Base-by-base conservation (phyloP, 2,329 filamentous ascomycete genomes). In the Neofusicoccum sp. region DNA sequence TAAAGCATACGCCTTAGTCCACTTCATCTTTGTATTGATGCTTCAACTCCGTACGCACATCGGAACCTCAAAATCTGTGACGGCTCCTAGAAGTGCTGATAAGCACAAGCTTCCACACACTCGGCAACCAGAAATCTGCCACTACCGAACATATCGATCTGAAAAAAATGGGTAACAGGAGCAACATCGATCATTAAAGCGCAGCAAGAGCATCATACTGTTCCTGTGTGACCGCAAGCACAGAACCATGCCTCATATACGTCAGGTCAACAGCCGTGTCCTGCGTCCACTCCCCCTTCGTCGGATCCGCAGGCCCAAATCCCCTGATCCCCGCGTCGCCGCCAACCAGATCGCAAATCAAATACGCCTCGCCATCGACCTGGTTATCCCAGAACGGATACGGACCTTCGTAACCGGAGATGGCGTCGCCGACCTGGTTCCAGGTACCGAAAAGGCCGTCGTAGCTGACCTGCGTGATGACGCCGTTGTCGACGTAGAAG, bases 191-290 rank as follows among this genome's bases (percentile, higher is more conserved):
- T n/a, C n/a, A n/a, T 56, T 12, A 56, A 6, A 56, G 26, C 31
- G 51, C 63, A 3, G 63, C 62, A 3, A 63, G 53, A 6, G 62
- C 62, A 41, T 62, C 44, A 40, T 63, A 44, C 43, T 64, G 62
- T 16, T 49, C 53, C 34, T 62, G 48, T 7, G 62, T 62, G 2
- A 65, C 2, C 8, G 44, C 48, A 7, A 53, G 61, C 2, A 64
- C 62, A 33, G 49, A 62, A 0, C 64, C 64, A 31, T 64, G 61
- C 54, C 63, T 61, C 51, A 65, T 40, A 3, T 61, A 63, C n/a
- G 48, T 33, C 14, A 60, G 57, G 20, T 56, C 63, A 20, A 58
- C 59, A 9, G 44, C 45, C 11, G 49, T 63, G 33, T 41, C 62
- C 20, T 47, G 49, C 8, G 38, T 34, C 63, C 56, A 65, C 3